Base-by-base conservation (phyloP, 768 basidiomycete genomes). In the Lactarius deliciosus region DNA sequence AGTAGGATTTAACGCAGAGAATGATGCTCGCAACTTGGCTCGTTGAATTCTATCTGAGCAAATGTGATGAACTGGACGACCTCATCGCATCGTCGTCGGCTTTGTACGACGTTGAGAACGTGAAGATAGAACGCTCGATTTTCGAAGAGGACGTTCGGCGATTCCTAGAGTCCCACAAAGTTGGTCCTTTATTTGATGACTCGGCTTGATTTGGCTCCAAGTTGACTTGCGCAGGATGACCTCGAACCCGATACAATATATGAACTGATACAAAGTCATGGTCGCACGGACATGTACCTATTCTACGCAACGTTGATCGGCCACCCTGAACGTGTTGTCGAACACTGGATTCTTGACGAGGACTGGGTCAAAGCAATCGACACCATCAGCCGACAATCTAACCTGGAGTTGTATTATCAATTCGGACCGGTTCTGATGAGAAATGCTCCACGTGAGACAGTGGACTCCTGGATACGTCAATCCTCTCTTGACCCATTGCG, bases 1-100 rank as follows among this genome's bases (percentile, higher is more conserved):
- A 60, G 56, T 64, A 98, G 96, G 94, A 97, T 72, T 71, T 91
- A 45, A 95, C 94, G 0, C 96, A 98, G 75, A 85, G 97, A 47
- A 95, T 95, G 90, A 94, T 98, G 88, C 80, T 99, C 22, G 96
- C 97, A 20, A 98, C 95, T 0, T 99, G 97, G 97, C 86, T 99
- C 15, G 90, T 97, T 36, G 97, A 99, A 76, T 94, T 98, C 70
- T 98, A 95, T 74, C 85, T 99, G 18, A 91, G 91, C 77, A 98
- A 97, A 80, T 94, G 92, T 76, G 96, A 97, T 73, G 93, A 96
- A 68, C 80, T 98, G 60, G 97, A 99, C 73, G 97, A 98, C 73
- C 81, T 95, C 20, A 87, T 96, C 32, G 94, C 94, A 0, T 92
- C 96, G 0, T 94, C 95, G 75, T 86, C 86, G 1, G 81, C 87